phyloP scores from a whole-genome alignment of 495 filamentous ascomycete genomes.

The Penicillium mononematosum region DNA sequence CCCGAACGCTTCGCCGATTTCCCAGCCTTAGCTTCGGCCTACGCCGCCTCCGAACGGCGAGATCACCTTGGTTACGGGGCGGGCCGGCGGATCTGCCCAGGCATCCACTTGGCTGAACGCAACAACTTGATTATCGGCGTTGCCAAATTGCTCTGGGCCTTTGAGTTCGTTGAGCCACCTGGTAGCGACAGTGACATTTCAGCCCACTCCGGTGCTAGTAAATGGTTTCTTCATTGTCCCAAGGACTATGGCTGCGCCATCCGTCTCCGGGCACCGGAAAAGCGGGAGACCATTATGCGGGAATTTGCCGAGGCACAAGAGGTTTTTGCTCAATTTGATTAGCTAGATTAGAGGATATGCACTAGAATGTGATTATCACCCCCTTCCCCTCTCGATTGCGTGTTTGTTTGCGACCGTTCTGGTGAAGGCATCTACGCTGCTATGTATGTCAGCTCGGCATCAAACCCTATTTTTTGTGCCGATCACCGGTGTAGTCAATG shows the following conservation, averaged over 20 bases:
- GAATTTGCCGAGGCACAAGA: background rate
- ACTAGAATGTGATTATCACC: background rate
- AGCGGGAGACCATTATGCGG: background rate
- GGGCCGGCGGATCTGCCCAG: conserved; percentile 58
- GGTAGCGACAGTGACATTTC: background rate
- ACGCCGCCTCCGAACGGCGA: conserved; percentile 15
- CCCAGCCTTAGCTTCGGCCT: conserved; percentile 6
- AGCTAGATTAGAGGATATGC: background rate
- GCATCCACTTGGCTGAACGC: conserved; percentile 58
- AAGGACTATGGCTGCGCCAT: background rate
- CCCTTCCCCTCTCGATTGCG: background rate
- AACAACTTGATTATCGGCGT: conserved; percentile 56
- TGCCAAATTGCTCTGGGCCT: conserved; percentile 20
- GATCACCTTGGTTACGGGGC: conserved; percentile 33
- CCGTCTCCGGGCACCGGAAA: background rate
- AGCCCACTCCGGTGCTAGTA: background rate
- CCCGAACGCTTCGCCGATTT: conserved; percentile 47
- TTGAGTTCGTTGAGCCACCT: background rate
- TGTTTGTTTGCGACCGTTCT: background rate
- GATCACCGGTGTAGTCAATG: too few species aligned
- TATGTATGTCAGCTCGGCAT: too few species aligned
- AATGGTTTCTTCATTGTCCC: background rate
- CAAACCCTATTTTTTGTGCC: too few species aligned
- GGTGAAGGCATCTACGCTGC: too few species aligned
- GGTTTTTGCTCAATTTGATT: background rate